A percentile compares a stretch with the other conserved stretches of the same genome.
These are phyloP conservation scores for Juglanconis juglandina DNA, from an alignment of 2,329 filamentous ascomycete genomes.

Conservation along the genomic window DNA sequence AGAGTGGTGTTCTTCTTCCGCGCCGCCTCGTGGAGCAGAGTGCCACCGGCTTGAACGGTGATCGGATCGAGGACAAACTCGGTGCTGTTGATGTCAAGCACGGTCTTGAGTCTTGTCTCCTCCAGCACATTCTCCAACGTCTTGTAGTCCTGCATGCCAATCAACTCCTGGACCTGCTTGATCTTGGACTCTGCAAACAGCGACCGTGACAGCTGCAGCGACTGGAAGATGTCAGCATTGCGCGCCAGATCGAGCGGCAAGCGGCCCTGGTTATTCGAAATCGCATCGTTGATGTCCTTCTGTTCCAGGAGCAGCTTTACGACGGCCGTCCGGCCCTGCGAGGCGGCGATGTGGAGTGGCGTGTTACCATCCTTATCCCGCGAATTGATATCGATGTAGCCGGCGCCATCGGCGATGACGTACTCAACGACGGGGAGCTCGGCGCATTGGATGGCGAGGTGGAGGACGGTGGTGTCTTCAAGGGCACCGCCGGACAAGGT, in stretches of 20 bases:
- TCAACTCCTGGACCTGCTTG: constrained; percentile 76
- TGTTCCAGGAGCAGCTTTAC: constrained; percentile 83
- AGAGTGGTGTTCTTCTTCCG: constrained; percentile 81
- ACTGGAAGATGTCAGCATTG: constrained; percentile 92
- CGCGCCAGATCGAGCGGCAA: constrained; percentile 84
- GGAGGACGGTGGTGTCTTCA: constrained; percentile 85
- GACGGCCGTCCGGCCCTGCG: constrained; percentile 73
- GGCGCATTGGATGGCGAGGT: constrained; percentile 92
- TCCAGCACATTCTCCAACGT: constrained; percentile 75
- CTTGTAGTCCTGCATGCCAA: constrained; percentile 71
- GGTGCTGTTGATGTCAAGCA: constrained; percentile 87
- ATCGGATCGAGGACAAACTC: constrained; percentile 79
- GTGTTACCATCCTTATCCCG: constrained; percentile 94
- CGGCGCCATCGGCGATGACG: constrained; percentile 72
- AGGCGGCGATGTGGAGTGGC: constrained; percentile 81
- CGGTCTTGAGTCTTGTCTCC: constrained; percentile 79
- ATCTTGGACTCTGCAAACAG: constrained; percentile 86
- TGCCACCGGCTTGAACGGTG: constrained; percentile 81
- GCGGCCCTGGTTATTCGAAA: constrained; percentile 80
- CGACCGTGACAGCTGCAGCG: constrained; percentile 84
- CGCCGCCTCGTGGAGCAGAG: constrained; percentile 88
- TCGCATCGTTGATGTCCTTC: constrained; percentile 79
- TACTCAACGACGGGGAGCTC: constrained; percentile 91
- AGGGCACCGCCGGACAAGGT: constrained; percentile 43
- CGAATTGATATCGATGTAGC: constrained; percentile 76